These are phyloP conservation scores for Auxenochlorella pyrenoidosa DNA, from an alignment of 139 green algal species.

Conservation along the genomic window DNA sequence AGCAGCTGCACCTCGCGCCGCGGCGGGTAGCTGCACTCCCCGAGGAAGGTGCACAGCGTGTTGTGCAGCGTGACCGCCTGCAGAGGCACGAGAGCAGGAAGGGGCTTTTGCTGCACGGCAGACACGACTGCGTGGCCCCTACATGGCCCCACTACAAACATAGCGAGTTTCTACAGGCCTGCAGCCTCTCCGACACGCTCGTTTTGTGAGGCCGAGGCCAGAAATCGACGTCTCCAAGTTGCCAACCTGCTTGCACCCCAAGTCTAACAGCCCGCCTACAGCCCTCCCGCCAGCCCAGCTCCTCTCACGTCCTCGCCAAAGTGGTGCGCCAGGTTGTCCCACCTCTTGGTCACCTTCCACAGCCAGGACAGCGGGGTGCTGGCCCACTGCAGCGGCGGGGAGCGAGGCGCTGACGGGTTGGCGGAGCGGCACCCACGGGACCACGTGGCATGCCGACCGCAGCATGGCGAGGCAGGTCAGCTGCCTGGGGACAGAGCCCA, in stretches of 20 bases:
- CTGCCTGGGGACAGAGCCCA: not conserved
- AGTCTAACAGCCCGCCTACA: no score
- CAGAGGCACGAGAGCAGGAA: not conserved
- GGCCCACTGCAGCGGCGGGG: not conserved
- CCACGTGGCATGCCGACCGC: no score
- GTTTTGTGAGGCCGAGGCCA: no score
- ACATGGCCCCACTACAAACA: no score
- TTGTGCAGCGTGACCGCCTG: constrained; percentile 7
- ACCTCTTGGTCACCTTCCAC: constrained; percentile 19
- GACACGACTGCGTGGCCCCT: no score
- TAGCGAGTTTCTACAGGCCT: no score
- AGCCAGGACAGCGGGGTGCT: not conserved
- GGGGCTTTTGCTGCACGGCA: no score
- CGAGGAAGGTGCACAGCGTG: not conserved
- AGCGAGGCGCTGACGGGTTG: not conserved
- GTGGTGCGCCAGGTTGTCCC: constrained; percentile 11
- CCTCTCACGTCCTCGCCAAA: not conserved
- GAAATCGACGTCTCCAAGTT: no score
- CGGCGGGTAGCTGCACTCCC: not conserved
- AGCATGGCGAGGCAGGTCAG: not conserved
- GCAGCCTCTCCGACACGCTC: no score
- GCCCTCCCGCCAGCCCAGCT: no score
- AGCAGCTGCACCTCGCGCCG: not conserved
- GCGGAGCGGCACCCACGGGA: not conserved
- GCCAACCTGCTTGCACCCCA: no score